A percentile compares a stretch with the other conserved stretches of the same genome.
Evolutionary conservation across 148 eudicot genomes (phyloP).

Genomic region (Arctostaphylos glauca): DNA sequence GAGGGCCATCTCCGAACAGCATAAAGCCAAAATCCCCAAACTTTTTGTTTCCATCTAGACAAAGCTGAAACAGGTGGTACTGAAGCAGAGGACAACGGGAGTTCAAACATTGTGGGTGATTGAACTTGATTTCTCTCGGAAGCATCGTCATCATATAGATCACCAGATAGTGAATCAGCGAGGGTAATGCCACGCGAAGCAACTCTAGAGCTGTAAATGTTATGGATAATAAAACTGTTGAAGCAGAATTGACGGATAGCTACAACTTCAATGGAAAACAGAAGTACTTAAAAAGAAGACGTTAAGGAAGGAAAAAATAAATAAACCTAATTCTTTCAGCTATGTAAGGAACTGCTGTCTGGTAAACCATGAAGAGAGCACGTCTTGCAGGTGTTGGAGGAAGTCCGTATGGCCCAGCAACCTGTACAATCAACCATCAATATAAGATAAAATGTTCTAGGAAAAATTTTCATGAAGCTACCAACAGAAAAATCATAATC

Average conservation of each 20-base stretch:
- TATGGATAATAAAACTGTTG: conserved; percentile 9
- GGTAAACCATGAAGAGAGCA: conserved; percentile 80
- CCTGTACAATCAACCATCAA: conserved; percentile 43
- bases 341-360: conserved; percentile 89
- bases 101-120: conserved; percentile 29
- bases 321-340: conserved; percentile 87
- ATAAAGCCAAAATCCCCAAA: conserved; percentile 46
- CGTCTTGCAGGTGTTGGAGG: conserved; percentile 98
- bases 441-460: not conserved
- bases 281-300: not conserved
- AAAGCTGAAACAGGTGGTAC: conserved; percentile 38
- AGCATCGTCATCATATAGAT: conserved; percentile 28
- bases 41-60: conserved; percentile 54
- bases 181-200: conserved; percentile 84
- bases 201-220: conserved; percentile 70
- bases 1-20: conserved; percentile 80
- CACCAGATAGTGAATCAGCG: conserved; percentile 60
- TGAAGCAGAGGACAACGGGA: conserved; percentile 45
- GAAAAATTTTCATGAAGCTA: not conserved
- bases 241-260: conserved; percentile 2
- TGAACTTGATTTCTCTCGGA: conserved; percentile 38
- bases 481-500: not conserved
- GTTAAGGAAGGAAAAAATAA: not conserved
- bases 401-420: conserved; percentile 87
- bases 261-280: not conserved